Evolutionary conservation across 495 filamentous ascomycete genomes (phyloP), one percentile per base, ranked within the genome.

Genomic region (Podospora conica): DNA sequence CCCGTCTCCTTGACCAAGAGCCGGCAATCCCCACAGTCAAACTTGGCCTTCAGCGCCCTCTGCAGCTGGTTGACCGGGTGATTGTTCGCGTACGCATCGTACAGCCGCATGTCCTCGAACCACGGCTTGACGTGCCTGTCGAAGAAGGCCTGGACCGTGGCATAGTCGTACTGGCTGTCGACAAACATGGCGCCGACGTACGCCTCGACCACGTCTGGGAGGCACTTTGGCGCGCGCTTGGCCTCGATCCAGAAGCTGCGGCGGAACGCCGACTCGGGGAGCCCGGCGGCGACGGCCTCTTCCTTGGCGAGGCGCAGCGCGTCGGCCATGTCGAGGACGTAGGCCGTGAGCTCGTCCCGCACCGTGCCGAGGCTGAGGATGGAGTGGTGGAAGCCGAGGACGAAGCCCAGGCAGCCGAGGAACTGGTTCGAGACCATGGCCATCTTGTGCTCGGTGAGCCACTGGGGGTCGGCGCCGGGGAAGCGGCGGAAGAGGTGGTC

Each of bases 361-460:
- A 96, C 66, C 0, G 79, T 70, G 2, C 78, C 71, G 27, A 85
- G 84, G 71, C 87, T 87, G 24, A 86, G 81, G 21, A 98, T 78
- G 73, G 93, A 87, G 53, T 78, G 84, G 71, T 97, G 89, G 53
- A 97, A 88, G 2, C 84, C 86, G 0, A 98, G 82, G 25, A 84
- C 81, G 12, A 93, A 91, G 66, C 88, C 88, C 8, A 98, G 74
- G 22, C 90, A 90, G 12, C 91, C 93, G 0, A 97, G 81, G 71
- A 97, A 98, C 66, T 93, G 93, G 79, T 98, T 98, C 15, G 93
- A 96, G 2, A 95, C 94, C 93, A 98, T 96, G 10, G 96, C 93
- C 92, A 96, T 97, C 83, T 97, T 98, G 80, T 98, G 96, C 78
- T 98, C 95, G 1, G 95, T 98, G 31, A 98, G 84, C 95, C 95